Base-by-base conservation (phyloP, 768 basidiomycete species). In the Boletus speciosus region DNA sequence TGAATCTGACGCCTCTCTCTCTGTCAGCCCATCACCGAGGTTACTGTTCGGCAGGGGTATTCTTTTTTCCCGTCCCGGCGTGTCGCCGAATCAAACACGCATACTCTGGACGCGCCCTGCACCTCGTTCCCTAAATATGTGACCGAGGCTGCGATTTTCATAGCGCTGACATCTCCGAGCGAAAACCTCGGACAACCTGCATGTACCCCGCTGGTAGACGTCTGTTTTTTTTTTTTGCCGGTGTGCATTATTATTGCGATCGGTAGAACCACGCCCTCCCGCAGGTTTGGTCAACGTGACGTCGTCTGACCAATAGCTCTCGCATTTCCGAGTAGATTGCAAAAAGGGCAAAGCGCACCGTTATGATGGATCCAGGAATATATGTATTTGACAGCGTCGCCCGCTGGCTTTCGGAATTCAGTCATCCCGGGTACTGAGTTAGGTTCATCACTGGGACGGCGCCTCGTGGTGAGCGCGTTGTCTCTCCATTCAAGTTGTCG, bases 391-490 rank as follows among this genome's bases (percentile, higher is more conserved):
- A 21, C 43, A 29, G 29, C 23, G 42, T 38, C 47, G 38, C 40
- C 19, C 19, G 6, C 21, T 51, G 34, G 39, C 19, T 43, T 43
- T 49, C 50, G 36, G 46, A 21, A 52, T 44, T 46, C 23, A 15
- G 51, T 38, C 50, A 46, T 31, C 47, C 36, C 25, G 19, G 36
- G 16, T 32, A 49, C 47, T 51, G 58, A 59, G 57, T 66, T 65
- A 65, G 48, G 60, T 67, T 65, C 47, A 53, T 45, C 46, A 47
- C 29, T 47, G 9, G 29, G 54, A 47, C 12, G 14, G 25, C 21
- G 55, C 63, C 66, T 66, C 66, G 54, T 68, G 66, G 64, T 48
- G 34, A 48, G 61, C 51, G 66, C 64, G 53, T 68, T 66, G 65
- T 54, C 55, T 49, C 49, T 51, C 43, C 54, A 56, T 40, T 55